A percentile compares a stretch with the other conserved stretches of the same genome.
Evolutionary conservation across 768 basidiomycete genomes (phyloP).

Genomic region (Gloeostereum incarnatum): DNA sequence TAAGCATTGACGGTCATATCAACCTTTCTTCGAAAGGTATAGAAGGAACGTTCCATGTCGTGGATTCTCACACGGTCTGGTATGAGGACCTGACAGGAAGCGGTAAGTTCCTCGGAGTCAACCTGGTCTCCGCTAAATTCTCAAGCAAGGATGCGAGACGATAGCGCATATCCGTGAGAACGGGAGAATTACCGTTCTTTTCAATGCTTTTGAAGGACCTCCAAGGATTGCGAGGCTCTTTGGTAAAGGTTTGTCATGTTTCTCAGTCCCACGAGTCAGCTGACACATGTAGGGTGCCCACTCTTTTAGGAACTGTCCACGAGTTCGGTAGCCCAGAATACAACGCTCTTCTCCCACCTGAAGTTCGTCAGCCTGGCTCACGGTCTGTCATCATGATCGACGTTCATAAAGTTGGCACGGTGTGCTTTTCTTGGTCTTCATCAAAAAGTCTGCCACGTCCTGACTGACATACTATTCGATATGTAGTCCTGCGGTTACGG

Average conservation of each 20-base stretch:
- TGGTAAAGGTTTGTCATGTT: constrained; percentile 38
- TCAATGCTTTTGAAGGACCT: constrained; percentile 51
- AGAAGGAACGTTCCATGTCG: constrained; percentile 46
- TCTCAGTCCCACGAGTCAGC: neutral
- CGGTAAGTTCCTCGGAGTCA: constrained; percentile 27
- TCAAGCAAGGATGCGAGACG: constrained; percentile 42
- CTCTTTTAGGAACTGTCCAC: constrained; percentile 23
- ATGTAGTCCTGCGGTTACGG: constrained; percentile 36
- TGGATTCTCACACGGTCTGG: constrained; percentile 47
- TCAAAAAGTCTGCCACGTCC: neutral
- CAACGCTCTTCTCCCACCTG: constrained; percentile 22
- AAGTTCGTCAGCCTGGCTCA: constrained; percentile 27
- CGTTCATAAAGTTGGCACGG: constrained; percentile 34
- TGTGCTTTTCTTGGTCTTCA: constrained; percentile 12
- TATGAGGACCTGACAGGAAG: constrained; percentile 70
- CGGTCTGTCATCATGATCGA: constrained; percentile 35
- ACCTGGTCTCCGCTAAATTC: neutral
- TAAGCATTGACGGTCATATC: constrained; percentile 29
- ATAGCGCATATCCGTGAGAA: constrained; percentile 58
- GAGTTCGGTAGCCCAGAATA: constrained; percentile 39
- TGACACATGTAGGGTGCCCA: neutral
- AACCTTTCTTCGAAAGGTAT: constrained; percentile 38
- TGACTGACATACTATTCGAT: neutral
- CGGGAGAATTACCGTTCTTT: constrained; percentile 50
- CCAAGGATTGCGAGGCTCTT: constrained; percentile 52